Conservation (phyloP, 768 basidiomycete species). For the Lactarius evosmus region DNA sequence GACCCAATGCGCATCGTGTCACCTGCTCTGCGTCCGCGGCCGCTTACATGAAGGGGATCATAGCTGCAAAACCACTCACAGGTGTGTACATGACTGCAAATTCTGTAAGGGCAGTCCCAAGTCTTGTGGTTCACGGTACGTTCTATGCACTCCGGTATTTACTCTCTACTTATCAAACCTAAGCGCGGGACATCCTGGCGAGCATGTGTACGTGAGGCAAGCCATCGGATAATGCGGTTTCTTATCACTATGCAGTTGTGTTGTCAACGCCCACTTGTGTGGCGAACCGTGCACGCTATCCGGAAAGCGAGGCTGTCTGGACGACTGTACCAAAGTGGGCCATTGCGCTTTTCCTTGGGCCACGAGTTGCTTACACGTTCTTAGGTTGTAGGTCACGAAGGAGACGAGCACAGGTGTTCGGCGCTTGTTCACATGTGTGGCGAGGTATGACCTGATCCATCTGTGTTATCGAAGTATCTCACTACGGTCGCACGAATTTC, state of each 20-base stretch:
- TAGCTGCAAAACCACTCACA: slow-evolving; percentile 50
- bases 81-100: slow-evolving; percentile 44
- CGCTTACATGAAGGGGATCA: slow-evolving; percentile 47
- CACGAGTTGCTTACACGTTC: background rate
- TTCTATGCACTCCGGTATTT: background rate
- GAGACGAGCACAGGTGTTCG: slow-evolving; percentile 51
- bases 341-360: background rate
- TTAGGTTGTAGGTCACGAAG: slow-evolving; percentile 48
- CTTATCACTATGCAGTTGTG: slow-evolving; percentile 42
- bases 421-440: slow-evolving; percentile 55
- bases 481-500: background rate
- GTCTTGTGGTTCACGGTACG: slow-evolving; percentile 49
- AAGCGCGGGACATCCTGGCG: slow-evolving; percentile 58
- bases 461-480: background rate
- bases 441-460: slow-evolving; percentile 36
- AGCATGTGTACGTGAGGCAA: slow-evolving; percentile 45
- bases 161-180: background rate
- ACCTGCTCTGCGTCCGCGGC: slow-evolving; percentile 46
- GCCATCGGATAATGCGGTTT: background rate
- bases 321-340: slow-evolving; percentile 50
- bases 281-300: slow-evolving; percentile 48
- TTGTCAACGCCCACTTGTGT: slow-evolving; percentile 50
- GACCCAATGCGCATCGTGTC: slow-evolving; percentile 46
- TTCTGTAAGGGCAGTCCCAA: slow-evolving; percentile 39
- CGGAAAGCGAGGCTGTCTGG: slow-evolving; percentile 50